Evolutionary conservation across 2,329 filamentous ascomycete species (phyloP).

Genomic region (Botrytis sinoallii): DNA sequence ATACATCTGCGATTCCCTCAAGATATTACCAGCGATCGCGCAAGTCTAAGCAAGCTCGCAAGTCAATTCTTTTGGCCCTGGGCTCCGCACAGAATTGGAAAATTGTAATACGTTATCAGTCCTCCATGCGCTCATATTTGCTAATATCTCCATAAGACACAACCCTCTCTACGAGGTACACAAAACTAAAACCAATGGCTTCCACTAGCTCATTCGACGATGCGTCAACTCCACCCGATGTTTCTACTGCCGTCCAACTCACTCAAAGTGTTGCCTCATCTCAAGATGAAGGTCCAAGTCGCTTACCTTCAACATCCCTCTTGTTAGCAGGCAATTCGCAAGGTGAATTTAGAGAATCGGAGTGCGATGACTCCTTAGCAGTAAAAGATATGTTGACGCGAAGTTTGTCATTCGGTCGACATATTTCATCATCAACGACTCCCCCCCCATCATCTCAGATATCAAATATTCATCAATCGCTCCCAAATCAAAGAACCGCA

Average conservation of each 20-base stretch:
- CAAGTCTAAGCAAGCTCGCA: neutral
- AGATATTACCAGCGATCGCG: neutral
- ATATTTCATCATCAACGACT: slow-evolving; percentile 16
- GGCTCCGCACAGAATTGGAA: neutral
- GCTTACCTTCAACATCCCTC: slow-evolving; percentile 26
- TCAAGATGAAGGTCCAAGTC: slow-evolving; percentile 22
- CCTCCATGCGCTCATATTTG: neutral
- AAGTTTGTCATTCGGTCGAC: neutral
- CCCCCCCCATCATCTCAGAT: slow-evolving; percentile 58
- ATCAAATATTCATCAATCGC: slow-evolving; percentile 32
- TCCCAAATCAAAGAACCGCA: slow-evolving; percentile 17
- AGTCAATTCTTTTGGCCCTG: neutral
- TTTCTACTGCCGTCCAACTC: slow-evolving; percentile 30
- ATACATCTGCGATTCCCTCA: neutral
- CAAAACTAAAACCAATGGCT: slow-evolving; percentile 25
- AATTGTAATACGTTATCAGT: neutral
- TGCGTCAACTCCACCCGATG: slow-evolving; percentile 26
- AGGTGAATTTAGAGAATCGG: neutral
- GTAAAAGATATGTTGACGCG: neutral
- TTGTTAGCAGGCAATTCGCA: slow-evolving; percentile 9
- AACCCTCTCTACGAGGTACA: neutral
- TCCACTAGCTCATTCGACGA: slow-evolving; percentile 31
- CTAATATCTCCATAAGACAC: neutral
- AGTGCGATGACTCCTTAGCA: slow-evolving; percentile 1
- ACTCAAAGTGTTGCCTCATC: slow-evolving; percentile 24